These are phyloP conservation scores for Cucumis variabilis DNA, from an alignment of 331 rosid species.

Conservation along the genomic window DNA sequence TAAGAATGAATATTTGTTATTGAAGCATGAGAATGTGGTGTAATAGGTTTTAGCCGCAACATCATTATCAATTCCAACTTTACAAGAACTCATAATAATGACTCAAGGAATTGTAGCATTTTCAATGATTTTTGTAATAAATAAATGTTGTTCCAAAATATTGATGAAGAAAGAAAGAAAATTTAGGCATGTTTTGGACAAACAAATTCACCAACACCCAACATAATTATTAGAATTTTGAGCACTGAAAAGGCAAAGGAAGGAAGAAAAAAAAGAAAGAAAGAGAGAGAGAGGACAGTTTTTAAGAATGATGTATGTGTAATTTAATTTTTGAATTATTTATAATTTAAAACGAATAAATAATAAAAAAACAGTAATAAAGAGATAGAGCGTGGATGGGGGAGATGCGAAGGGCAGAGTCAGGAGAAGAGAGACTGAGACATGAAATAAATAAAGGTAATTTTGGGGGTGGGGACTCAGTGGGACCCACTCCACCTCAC, in stretches of 20 bases:
- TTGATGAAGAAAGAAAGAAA: background rate
- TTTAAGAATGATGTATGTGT: constrained; percentile 11
- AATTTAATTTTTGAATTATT: background rate
- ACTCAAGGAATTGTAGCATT: constrained; percentile 1
- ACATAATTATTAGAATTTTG: constrained; percentile 41
- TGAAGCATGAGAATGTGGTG: too few species aligned
- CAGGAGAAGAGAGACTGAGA: constrained; percentile 6
- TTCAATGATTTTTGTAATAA: background rate
- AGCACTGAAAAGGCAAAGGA: constrained; percentile 35
- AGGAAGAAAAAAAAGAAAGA: background rate
- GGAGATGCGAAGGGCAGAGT: background rate
- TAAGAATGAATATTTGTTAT: too few species aligned
- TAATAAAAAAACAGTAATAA: too few species aligned
- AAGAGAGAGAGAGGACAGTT: background rate
- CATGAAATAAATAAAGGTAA: constrained; percentile 2
- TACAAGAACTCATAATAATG: background rate
- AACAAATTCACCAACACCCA: constrained; percentile 45
- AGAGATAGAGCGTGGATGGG: constrained; percentile 28
- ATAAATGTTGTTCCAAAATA: background rate
- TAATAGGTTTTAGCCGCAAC: too few species aligned
- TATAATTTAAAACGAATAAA: background rate
- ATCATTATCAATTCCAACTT: background rate
- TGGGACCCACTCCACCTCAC: constrained; percentile 31
- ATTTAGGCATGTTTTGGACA: constrained; percentile 31
- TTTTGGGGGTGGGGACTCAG: background rate